Evolutionary conservation across 192 early-diverging fungal genomes (phyloP).

Genomic region (Spinellus fusiger): DNA sequence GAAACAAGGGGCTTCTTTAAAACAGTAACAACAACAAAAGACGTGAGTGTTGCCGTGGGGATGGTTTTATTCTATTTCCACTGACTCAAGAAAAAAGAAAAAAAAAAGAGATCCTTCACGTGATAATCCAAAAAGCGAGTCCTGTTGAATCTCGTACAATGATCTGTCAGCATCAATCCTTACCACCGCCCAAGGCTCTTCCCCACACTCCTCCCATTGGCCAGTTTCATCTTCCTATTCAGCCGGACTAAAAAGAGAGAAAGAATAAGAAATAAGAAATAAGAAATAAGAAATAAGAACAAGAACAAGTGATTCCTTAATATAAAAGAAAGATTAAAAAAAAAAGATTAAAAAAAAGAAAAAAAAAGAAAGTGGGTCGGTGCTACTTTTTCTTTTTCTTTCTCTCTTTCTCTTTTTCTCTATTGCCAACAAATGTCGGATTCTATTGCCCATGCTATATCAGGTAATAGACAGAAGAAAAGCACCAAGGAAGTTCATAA

Average conservation of each 20-base stretch:
- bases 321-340: background rate
- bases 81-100: background rate
- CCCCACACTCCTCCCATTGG: background rate
- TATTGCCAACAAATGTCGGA: conserved; percentile 47
- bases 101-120: background rate
- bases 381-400: conserved; percentile 12
- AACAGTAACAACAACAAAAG: background rate
- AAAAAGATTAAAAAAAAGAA: background rate
- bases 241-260: background rate
- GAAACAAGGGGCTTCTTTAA: background rate
- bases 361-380: background rate
- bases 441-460: conserved; percentile 76
- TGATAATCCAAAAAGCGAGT: background rate
- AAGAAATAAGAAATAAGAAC: background rate
- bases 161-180: background rate
- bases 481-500: background rate
- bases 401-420: conserved; percentile 10
- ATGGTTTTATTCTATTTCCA: too few species aligned
- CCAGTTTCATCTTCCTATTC: background rate
- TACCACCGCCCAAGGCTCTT: background rate
- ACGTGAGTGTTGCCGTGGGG: too few species aligned
- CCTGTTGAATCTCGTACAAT: too few species aligned
- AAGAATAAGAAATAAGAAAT: background rate
- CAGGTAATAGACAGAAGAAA: conserved; percentile 39
- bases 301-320: background rate